Conservation (phyloP, 768 basidiomycete species). For the Leucocoprinus leucothites region DNA sequence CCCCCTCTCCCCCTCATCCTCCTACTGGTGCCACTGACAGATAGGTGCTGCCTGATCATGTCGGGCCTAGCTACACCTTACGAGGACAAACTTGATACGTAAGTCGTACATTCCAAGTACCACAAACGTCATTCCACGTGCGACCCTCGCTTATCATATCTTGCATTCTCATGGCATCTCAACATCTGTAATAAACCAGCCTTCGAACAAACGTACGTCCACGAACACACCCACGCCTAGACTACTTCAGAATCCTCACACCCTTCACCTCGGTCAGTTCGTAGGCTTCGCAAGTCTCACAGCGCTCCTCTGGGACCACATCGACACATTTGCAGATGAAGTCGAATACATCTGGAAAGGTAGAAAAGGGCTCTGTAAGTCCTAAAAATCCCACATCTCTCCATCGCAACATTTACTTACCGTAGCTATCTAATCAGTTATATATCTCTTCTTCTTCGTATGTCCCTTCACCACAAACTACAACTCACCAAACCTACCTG, state of each 20-base stretch:
- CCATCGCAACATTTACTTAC: neutral
- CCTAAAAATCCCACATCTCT: neutral
- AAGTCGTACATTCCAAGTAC: neutral
- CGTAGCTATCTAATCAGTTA: conserved; percentile 24
- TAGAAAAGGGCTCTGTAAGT: conserved; percentile 43
- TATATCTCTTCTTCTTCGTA: conserved; percentile 40
- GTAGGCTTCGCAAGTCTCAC: conserved; percentile 51
- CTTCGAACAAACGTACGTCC: conserved; percentile 4
- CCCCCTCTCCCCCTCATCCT: neutral
- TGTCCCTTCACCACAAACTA: neutral
- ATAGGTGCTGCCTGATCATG: too few species aligned
- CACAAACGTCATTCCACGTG: neutral
- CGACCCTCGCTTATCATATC: neutral
- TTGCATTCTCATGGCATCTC: too few species aligned
- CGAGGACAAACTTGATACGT: conserved; percentile 5
- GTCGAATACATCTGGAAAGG: conserved; percentile 54
- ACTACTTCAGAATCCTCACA: neutral
- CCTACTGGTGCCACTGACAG: neutral
- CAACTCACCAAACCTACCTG: neutral
- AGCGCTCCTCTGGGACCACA: conserved; percentile 55
- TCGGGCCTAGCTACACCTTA: neutral
- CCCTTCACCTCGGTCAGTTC: conserved; percentile 30
- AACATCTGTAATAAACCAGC: neutral
- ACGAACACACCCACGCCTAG: neutral
- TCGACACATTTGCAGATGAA: conserved; percentile 50